Evolutionary conservation across 805 yeast genomes (phyloP).

Genomic region (Scheffersomyces stipitis): DNA sequence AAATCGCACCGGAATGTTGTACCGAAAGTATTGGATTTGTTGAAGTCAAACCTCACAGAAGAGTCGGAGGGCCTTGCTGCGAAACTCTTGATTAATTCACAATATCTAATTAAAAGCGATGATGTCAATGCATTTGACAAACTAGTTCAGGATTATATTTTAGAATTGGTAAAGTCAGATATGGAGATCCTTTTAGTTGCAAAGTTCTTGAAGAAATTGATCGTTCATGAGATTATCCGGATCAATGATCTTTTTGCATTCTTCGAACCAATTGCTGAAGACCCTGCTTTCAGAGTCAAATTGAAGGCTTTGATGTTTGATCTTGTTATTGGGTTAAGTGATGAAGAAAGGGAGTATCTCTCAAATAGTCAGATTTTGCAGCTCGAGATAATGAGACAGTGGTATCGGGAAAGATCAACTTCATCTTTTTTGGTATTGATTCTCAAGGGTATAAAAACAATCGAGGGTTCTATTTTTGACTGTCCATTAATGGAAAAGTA

Average conservation of each 20-base stretch:
- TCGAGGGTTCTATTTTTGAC: constrained; percentile 2
- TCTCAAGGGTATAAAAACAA: constrained; percentile 11
- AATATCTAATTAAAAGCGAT: constrained; percentile 4
- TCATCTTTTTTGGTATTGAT: constrained; percentile 11
- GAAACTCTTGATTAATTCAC: constrained; percentile 15
- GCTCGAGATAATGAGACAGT: constrained; percentile 11
- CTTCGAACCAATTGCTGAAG: constrained; percentile 3
- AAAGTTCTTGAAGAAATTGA: constrained; percentile 14
- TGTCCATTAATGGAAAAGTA: constrained; percentile 5
- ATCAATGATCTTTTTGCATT: constrained; percentile 12
- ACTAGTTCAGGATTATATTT: constrained; percentile 6
- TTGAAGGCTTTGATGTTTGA: constrained; percentile 5
- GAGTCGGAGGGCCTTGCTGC: constrained; percentile 11
- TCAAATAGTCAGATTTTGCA: constrained; percentile 10
- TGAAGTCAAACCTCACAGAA: constrained; percentile 5
- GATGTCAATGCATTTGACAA: constrained; percentile 6
- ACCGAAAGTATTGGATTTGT: constrained; percentile 5
- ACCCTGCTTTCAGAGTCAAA: constrained; percentile 2
- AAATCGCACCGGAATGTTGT: constrained; percentile 4
- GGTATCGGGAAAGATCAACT: constrained; percentile 10
- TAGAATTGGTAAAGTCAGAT: not conserved
- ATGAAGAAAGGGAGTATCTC: constrained; percentile 1
- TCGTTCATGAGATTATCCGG: constrained; percentile 15
- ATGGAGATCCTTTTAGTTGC: constrained; percentile 2
- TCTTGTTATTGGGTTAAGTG: constrained; percentile 8